Evolutionary conservation across 139 green algal species (phyloP).

Genomic region (Chlorella sp.): DNA sequence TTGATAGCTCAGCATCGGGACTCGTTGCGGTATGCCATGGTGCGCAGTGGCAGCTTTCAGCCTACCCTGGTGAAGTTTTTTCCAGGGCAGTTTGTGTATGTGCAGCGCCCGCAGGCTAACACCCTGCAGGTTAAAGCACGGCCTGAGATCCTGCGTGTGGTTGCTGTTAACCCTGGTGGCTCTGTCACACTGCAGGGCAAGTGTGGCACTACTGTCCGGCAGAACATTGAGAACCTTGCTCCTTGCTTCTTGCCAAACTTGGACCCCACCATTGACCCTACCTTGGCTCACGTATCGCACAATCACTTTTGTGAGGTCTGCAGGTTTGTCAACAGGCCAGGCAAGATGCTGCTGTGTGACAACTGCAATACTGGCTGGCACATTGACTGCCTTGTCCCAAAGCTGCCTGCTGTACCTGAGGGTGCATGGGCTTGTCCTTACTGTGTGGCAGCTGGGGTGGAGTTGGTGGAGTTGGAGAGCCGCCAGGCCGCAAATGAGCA

Average conservation of each 20-base stretch:
- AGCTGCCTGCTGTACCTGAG: too few species aligned
- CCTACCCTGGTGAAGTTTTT: conserved; percentile 8
- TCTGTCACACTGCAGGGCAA: conserved; percentile 4
- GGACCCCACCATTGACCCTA: conserved; percentile 7
- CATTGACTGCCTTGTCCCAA: background rate
- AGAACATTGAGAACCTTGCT: background rate
- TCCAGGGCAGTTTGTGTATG: conserved; percentile 15
- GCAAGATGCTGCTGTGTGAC: background rate
- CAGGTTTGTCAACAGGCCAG: background rate
- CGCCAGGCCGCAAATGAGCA: too few species aligned
- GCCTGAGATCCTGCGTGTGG: conserved; percentile 12
- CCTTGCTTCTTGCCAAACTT: conserved; percentile 14
- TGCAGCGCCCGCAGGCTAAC: conserved; percentile 1
- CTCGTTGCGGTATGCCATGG: conserved; percentile 7
- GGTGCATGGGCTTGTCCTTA: too few species aligned
- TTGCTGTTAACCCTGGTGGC: background rate
- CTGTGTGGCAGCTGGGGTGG: too few species aligned
- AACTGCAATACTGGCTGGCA: background rate
- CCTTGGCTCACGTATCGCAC: too few species aligned
- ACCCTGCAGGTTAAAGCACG: background rate
- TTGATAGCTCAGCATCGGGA: conserved; percentile 22
- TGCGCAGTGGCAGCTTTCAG: background rate
- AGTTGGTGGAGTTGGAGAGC: too few species aligned
- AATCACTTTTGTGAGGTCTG: too few species aligned
- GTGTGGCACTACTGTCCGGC: background rate